Evolutionary conservation across 768 basidiomycete genomes (phyloP), one percentile per base, ranked within the genome.

Genomic region (Xerocomellus dryophilus): DNA sequence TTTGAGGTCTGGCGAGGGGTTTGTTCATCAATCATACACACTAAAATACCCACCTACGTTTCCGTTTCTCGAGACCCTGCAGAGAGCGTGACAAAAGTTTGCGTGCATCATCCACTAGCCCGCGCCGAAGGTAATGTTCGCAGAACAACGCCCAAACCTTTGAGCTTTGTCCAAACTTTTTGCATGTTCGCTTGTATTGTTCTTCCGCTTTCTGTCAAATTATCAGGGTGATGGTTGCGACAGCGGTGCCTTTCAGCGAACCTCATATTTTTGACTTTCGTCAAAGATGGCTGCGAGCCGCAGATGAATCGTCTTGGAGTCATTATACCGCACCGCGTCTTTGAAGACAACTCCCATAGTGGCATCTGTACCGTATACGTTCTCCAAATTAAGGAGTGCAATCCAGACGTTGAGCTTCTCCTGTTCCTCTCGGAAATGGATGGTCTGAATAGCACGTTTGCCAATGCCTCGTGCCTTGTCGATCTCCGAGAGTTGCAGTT

Each of bases 341-440:
- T 87, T 93, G 80, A 98, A 97, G 2, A 82, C 77, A n/a, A 73
- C 67, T 45, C 95, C 93, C 34, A 93, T 69, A 1, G 80, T 81
- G 63, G 92, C 84, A 29, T 89, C 87, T 8, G 86, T 90, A 2
- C 97, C 97, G 66, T 95, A 98, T 14, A 85, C 75, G 61, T 94
- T 94, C 74, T 99, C 97, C 64, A 99, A 66, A 65, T 99, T 99
- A 57, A 99, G 80, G 44, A 96, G 72, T 9, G 96, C 97, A 67
- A 96, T 90, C 97, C 97, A 99, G 39, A 99, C 85, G 64, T 99
- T 99, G 58, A 98, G 72, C 68, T 89, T 92, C 72, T 99, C 97
- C 59, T 85, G 85, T 71, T 99, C 97, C 71, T 99, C 97, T 40
- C 96, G 83, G 77, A 96, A 98, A 66, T 80, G 88, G 73, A 99